Conservation (phyloP, 1,284 basidiomycete genomes). For the Kalmanozyma brasiliensis region DNA sequence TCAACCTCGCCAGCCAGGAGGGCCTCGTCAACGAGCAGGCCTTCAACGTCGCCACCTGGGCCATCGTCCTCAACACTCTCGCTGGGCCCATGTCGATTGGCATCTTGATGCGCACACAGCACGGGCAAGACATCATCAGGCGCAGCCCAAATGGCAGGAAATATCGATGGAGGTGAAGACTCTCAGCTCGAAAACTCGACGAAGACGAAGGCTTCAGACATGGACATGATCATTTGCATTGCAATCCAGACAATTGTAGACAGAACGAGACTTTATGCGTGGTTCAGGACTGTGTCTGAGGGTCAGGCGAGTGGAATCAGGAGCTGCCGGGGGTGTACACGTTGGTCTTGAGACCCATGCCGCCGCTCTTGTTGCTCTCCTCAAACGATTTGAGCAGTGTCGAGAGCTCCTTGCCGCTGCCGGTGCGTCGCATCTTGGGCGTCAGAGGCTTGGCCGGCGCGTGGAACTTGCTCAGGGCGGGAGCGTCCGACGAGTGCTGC, state of each 20-base stretch:
- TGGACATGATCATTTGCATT: no score
- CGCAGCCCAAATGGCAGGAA: background rate
- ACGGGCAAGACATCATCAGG: conserved; percentile 11
- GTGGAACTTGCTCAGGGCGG: conserved; percentile 54
- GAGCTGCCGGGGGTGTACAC: conserved; percentile 41
- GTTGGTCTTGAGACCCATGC: conserved; percentile 41
- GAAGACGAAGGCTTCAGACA: no score
- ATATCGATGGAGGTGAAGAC: conserved; percentile 11
- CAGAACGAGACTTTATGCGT: no score
- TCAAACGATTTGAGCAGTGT: conserved; percentile 47
- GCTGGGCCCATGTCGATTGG: conserved; percentile 44
- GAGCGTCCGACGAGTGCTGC: conserved; percentile 52
- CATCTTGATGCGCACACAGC: conserved; percentile 27
- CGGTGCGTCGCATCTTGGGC: conserved; percentile 49
- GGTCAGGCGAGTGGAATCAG: background rate
- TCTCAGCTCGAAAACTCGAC: no score
- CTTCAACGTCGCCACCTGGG: conserved; percentile 50
- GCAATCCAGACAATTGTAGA: no score
- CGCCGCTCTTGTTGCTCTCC: conserved; percentile 41
- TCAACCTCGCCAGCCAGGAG: conserved; percentile 35
- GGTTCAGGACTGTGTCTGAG: no score
- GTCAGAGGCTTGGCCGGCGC: conserved; percentile 51
- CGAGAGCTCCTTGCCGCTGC: conserved; percentile 46
- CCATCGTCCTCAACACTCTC: conserved; percentile 50
- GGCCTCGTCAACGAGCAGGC: conserved; percentile 26